A percentile compares a stretch with the other conserved stretches of the same genome.
phyloP scores from a whole-genome alignment of 495 filamentous ascomycete genomes.

The Pseudomonodictys pantanalensis region DNA sequence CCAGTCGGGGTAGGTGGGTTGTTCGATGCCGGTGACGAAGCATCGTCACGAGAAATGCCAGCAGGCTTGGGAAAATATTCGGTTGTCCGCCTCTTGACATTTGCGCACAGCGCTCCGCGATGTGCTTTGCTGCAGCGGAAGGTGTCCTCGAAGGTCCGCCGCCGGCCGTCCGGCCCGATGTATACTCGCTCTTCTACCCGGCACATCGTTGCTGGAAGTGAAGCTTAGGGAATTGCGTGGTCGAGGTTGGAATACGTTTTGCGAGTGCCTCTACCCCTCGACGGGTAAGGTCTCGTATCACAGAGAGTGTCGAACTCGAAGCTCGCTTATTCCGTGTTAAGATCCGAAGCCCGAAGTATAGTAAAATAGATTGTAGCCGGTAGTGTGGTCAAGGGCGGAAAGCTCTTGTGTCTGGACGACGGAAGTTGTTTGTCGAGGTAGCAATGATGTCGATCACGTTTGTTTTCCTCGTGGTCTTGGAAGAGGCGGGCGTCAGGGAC shows the following conservation, averaged over 20 bases:
- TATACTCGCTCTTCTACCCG: conserved; percentile 23
- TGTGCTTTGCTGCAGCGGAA: conserved; percentile 16
- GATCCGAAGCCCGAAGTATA: conserved; percentile 28
- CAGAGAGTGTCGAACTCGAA: background rate
- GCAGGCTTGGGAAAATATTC: conserved; percentile 17
- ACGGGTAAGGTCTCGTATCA: conserved; percentile 2
- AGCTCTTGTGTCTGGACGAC: background rate
- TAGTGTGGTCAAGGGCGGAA: background rate
- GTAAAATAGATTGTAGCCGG: conserved; percentile 1
- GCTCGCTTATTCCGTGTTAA: conserved; percentile 17
- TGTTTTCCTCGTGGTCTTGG: background rate
- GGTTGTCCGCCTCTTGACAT: conserved; percentile 15
- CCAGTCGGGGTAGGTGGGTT: conserved; percentile 28
- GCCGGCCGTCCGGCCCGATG: conserved; percentile 20
- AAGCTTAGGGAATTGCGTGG: background rate
- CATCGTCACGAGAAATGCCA: conserved; percentile 14
- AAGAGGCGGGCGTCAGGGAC: background rate
- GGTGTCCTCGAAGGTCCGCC: conserved; percentile 12
- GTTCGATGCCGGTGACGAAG: conserved; percentile 22
- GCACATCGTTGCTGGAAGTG: conserved; percentile 18
- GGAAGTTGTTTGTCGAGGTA: background rate
- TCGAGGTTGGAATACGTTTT: background rate
- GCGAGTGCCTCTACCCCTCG: background rate
- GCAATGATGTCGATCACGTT: conserved; percentile 2
- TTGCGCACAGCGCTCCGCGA: conserved; percentile 6